These are phyloP conservation scores for Fusarium verticillioides DNA, from an alignment of 2,329 filamentous ascomycete species.

Conservation along the genomic window DNA sequence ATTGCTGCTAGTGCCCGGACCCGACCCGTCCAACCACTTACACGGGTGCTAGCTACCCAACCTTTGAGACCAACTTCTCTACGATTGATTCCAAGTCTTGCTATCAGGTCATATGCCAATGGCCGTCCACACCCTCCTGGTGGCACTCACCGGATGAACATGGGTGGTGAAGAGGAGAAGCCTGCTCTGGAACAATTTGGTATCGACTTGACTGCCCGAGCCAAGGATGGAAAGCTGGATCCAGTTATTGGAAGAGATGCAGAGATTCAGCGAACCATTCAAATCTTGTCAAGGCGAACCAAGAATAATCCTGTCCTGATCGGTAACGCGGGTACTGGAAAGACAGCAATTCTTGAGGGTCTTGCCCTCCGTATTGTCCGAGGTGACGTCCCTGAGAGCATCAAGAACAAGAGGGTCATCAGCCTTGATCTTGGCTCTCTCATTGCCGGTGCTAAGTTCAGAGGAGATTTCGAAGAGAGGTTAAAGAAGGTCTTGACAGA, in stretches of 20 bases:
- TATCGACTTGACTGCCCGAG: slow-evolving; percentile 86
- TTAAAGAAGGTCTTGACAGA: slow-evolving; percentile 92
- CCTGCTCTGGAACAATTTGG: slow-evolving; percentile 91
- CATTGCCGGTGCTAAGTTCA: slow-evolving; percentile 94
- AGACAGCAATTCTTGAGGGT: slow-evolving; percentile 93
- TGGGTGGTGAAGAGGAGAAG: slow-evolving; percentile 81
- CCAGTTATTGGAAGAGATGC: slow-evolving; percentile 93
- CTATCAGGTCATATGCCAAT: slow-evolving; percentile 69
- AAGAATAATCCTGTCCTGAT: slow-evolving; percentile 98
- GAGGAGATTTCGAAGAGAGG: slow-evolving; percentile 95
- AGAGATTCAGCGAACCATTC: slow-evolving; percentile 94
- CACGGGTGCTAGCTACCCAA: slow-evolving; percentile 41
- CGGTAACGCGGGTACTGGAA: slow-evolving; percentile 89
- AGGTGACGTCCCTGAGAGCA: slow-evolving; percentile 93
- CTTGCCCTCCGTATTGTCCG: slow-evolving; percentile 89
- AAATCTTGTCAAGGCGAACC: slow-evolving; percentile 89
- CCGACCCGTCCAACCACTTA: slow-evolving; percentile 45
- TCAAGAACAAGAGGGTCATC: slow-evolving; percentile 93
- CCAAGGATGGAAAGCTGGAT: slow-evolving; percentile 89
- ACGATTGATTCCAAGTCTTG: slow-evolving; percentile 53
- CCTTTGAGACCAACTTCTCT: slow-evolving; percentile 35
- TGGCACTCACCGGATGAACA: slow-evolving; percentile 92
- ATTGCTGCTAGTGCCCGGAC: slow-evolving; percentile 47
- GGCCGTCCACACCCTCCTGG: slow-evolving; percentile 87
- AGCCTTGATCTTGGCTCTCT: slow-evolving; percentile 89